phyloP scores from a whole-genome alignment of 2,329 filamentous ascomycete genomes.

The Phialemoniopsis sp. region DNA sequence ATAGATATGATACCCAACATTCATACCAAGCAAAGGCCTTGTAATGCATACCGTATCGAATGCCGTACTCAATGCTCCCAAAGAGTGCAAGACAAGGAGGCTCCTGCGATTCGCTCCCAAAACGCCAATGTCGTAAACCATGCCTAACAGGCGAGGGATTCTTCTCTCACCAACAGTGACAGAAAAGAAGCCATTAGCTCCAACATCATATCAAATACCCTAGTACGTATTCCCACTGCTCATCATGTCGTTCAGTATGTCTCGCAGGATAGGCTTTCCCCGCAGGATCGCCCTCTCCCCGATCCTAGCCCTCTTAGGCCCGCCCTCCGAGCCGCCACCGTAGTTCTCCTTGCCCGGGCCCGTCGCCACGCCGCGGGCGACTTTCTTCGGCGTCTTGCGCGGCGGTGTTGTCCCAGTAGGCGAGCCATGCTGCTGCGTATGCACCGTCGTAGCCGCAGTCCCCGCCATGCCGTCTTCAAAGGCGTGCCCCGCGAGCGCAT shows the following conservation, averaged over 20 bases:
- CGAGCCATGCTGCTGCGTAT: slow-evolving; percentile 12
- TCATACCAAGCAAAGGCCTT: too few relatives aligned
- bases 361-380: slow-evolving; percentile 1
- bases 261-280: slow-evolving; percentile 64
- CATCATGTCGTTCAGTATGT: slow-evolving; percentile 72
- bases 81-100: too few relatives aligned
- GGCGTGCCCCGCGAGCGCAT: slow-evolving; percentile 62
- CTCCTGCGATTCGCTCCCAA: too few relatives aligned
- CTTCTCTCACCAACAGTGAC: too few relatives aligned
- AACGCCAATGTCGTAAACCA: too few relatives aligned
- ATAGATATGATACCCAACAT: too few relatives aligned
- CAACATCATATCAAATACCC: too few relatives aligned
- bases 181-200: too few relatives aligned
- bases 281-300: slow-evolving; percentile 60
- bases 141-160: too few relatives aligned
- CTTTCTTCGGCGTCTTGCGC: slow-evolving; percentile 8
- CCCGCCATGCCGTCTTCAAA: slow-evolving; percentile 55
- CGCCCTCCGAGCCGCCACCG: slow-evolving; percentile 25
- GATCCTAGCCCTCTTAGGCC: slow-evolving; percentile 52
- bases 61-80: too few relatives aligned
- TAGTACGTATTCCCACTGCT: slow-evolving; percentile 13
- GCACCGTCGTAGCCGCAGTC: slow-evolving; percentile 14
- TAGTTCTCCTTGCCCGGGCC: slow-evolving; percentile 36
- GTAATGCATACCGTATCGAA: too few relatives aligned
- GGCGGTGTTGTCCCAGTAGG: background rate